Evolutionary conservation across 2,329 filamentous ascomycete genomes (phyloP), one percentile per base, ranked within the genome.

Genomic region (Ascocoryne sarcoides): DNA sequence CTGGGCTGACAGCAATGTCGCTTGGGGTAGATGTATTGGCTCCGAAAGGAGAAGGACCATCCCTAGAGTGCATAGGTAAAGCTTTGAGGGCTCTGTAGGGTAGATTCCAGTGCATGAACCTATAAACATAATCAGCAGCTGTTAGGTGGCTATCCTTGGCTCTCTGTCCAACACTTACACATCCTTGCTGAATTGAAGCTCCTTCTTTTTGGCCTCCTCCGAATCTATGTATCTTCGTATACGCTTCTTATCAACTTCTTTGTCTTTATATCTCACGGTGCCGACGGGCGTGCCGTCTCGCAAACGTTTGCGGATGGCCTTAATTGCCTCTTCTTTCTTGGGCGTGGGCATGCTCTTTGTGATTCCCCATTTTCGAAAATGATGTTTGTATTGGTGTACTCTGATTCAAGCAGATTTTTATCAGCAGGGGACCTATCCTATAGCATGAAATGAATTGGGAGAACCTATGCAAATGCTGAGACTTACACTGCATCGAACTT

Each of bases 301-400:
- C 48, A 42, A n/a, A n/a, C 42, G 51, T 45, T 35, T 43, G 42
- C 42, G 55, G 32, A 36, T 43, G 7, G 18, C 45, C 29, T 31
- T 45, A 53, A 53, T 20, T 16, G 37, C 21, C 31, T 41, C 43
- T 50, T 60, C 50, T 52, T 57, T 35, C 37, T 23, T 31, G 5
- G 17, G 26, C 4, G 40, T 37, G 4, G 53, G 31, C 1, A 57
- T 36, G 28, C 44, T 60, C 40, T 57, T 61, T 34, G 45, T 56
- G 39, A 54, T 49, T 4, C 45, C 45, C 60, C 59, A 61, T 44
- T 57, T 56, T 28, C 46, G 55, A 47, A 62, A 52, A 3, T 56
- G 53, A 37, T 60, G 54, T 36, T 59, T 61, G 45, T 61, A 62
- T 36, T 60, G 51, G 29, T 47, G 36, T 10, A 51, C 54, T 23